Evolutionary conservation across 2,329 filamentous ascomycete genomes (phyloP), one percentile per base, ranked within the genome.

Genomic region (Aureobasidium sp.): DNA sequence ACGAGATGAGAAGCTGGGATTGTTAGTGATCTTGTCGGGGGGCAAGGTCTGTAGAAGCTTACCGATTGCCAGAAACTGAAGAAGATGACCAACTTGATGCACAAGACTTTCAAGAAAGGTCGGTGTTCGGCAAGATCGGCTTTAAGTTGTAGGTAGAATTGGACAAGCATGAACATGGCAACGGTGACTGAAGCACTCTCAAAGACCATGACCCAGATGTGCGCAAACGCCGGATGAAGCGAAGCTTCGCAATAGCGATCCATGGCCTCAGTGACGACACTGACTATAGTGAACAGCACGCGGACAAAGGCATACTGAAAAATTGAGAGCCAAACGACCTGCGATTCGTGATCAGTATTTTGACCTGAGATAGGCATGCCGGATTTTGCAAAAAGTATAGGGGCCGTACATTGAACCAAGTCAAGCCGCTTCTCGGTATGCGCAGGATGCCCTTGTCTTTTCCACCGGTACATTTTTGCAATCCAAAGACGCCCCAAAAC

Each of bases 1-100:
- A 79, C 22, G 80, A 84, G 66, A 89, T 85, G 57, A 85, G 67
- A 68, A 82, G 80, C 74, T 55, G 15, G 1, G 79, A 31, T 36
- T 29, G 25, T 45, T n/a, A 57, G 53, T 36, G 31, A 34, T 3
- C 2, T 55, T 29, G 1, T 29, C 6, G 1, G 29, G 1, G 7
- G 9, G 17, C 1, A 17, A 9, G 8, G 14, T n/a, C 17, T 42
- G 11, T 3, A 3, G 34, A 22, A 20, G 65, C 76, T 66, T 68
- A 81, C 79, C 36, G 78, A 79, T 71, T 96, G 91, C 91, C 91
- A 96, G 74, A 95, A 95, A 39, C 87, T 91, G 67, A 96, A 82
- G 79, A 96, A 96, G 70, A 96, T 91, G 70, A 95, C 90, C 31
- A 95, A 81, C 75, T 96, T 96, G 76, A 96, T 94, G 69, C 90